phyloP scores from a whole-genome alignment of 2,329 filamentous ascomycete species.

The Pestalotiopsis sp. region DNA sequence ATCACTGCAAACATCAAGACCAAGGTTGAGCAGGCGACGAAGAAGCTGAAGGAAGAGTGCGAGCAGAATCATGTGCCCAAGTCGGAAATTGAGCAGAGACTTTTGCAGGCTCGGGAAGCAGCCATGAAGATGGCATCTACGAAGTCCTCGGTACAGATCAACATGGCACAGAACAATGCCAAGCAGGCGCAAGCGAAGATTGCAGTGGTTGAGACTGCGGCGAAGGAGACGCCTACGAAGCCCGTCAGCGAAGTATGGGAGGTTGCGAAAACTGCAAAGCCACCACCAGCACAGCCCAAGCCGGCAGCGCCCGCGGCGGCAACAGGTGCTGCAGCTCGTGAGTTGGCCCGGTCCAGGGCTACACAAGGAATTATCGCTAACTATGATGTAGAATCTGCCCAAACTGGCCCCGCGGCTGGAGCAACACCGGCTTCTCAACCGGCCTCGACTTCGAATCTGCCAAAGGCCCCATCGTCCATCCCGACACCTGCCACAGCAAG shows the following conservation, averaged over 20 bases:
- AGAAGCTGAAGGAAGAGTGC: slow-evolving; percentile 57
- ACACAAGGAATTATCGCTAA: slow-evolving; percentile 15
- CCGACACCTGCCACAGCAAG: not conserved
- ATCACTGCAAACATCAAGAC: slow-evolving; percentile 67
- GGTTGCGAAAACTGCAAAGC: slow-evolving; percentile 70
- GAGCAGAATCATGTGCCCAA: slow-evolving; percentile 46
- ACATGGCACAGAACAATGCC: slow-evolving; percentile 75
- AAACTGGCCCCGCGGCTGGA: slow-evolving; percentile 8
- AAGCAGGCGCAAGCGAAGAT: slow-evolving; percentile 71
- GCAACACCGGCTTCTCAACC: slow-evolving; percentile 18
- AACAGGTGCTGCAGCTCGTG: slow-evolving; percentile 10
- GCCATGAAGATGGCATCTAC: slow-evolving; percentile 75
- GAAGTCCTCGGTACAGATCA: slow-evolving; percentile 73
- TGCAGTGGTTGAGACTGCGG: slow-evolving; percentile 78
- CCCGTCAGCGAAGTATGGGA: slow-evolving; percentile 88
- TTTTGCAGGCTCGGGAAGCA: slow-evolving; percentile 58
- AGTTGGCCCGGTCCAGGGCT: not conserved
- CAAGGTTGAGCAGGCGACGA: slow-evolving; percentile 68
- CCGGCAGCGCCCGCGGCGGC: slow-evolving; percentile 19
- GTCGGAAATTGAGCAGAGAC: slow-evolving; percentile 55
- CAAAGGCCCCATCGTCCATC: slow-evolving; percentile 18
- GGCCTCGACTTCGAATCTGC: slow-evolving; percentile 18
- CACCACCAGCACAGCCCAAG: slow-evolving; percentile 33
- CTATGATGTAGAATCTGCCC: slow-evolving; percentile 16
- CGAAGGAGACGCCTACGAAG: slow-evolving; percentile 80